phyloP scores from a whole-genome alignment of 2,329 filamentous ascomycete species.

The Incumbomyces delicatus region DNA sequence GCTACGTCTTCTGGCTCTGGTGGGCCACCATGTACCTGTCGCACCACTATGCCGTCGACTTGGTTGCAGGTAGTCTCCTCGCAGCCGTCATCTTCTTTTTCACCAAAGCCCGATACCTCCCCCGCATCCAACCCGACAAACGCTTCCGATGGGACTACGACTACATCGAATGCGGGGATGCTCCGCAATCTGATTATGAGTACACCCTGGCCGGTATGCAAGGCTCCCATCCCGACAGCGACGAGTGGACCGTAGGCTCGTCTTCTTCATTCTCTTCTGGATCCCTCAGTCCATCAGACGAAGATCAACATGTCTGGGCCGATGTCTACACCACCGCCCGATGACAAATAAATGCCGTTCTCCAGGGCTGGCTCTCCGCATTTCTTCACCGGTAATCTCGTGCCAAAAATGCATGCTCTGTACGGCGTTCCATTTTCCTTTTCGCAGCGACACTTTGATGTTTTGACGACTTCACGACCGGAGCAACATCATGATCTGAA shows the following conservation, averaged over 20 bases:
- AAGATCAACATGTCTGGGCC: constrained; percentile 38
- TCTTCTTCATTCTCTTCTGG: constrained; percentile 64
- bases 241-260: constrained; percentile 84
- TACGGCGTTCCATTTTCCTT: neutral
- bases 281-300: constrained; percentile 53
- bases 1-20: constrained; percentile 88
- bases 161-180: constrained; percentile 75
- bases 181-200: constrained; percentile 39
- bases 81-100: constrained; percentile 74
- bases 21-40: constrained; percentile 98
- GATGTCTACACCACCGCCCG: constrained; percentile 13
- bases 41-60: constrained; percentile 91
- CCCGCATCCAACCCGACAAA: constrained; percentile 74
- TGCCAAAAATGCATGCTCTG: too few species aligned
- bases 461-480: constrained; percentile 14
- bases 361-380: constrained; percentile 19
- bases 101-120: constrained; percentile 68
- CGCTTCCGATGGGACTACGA: constrained; percentile 90
- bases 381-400: neutral
- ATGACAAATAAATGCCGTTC: neutral
- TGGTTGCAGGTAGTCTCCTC: constrained; percentile 73
- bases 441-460: constrained; percentile 16
- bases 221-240: constrained; percentile 55
- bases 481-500: neutral
- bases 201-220: constrained; percentile 50